Conservation (phyloP, 2,329 filamentous ascomycete genomes). For the Alternaria gansuensis region DNA sequence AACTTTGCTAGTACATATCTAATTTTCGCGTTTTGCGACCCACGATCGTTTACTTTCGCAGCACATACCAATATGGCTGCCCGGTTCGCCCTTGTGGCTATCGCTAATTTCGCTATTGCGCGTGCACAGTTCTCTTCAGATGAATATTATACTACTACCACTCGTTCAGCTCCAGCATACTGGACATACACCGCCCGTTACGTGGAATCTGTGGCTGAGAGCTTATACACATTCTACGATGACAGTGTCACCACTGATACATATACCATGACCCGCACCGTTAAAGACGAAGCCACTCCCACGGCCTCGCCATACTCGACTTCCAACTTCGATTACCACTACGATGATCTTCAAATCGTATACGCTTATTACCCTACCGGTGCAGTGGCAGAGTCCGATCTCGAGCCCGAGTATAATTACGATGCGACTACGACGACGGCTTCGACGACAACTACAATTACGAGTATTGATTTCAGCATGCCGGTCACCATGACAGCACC, state of each 20-base stretch:
- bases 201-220: conserved; percentile 27
- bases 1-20: conserved; percentile 22
- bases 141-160: conserved; percentile 3
- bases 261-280: conserved; percentile 26
- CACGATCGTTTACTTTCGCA: conserved; percentile 10
- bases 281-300: conserved; percentile 40
- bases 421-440: conserved; percentile 17
- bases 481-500: conserved; percentile 46
- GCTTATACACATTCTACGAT: conserved; percentile 27
- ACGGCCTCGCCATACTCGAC: conserved; percentile 30
- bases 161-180: conserved; percentile 24
- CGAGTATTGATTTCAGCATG: conserved; percentile 36
- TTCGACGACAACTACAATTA: conserved; percentile 17
- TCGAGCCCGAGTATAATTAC: conserved; percentile 29
- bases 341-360: conserved; percentile 29
- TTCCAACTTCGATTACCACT: conserved; percentile 22
- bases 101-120: conserved; percentile 25
- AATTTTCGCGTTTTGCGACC: conserved; percentile 22
- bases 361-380: conserved; percentile 35
- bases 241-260: conserved; percentile 22
- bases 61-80: conserved; percentile 29
- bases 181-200: conserved; percentile 40
- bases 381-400: conserved; percentile 38
- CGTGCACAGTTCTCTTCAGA: conserved; percentile 21
- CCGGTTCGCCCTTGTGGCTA: conserved; percentile 22